Percentiles rank a stretch among this genome's conserved stretches.
Conservation (phyloP, 805 yeast genomes). For the Nakazawaea laoshanensis region DNA sequence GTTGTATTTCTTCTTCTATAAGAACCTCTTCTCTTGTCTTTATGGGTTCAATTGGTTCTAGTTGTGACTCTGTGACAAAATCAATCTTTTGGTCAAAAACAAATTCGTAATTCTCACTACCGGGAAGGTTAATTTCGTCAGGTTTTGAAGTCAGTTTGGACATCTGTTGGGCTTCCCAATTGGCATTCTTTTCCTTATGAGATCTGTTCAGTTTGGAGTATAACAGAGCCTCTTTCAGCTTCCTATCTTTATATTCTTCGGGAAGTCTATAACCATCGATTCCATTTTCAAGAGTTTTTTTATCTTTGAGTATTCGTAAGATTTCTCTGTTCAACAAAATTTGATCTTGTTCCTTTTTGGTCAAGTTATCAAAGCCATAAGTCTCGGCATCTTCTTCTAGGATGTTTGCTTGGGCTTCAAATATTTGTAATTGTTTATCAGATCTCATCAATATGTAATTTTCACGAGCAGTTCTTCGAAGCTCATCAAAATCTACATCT, state of each 20-base stretch:
- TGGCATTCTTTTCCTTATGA: slow-evolving; percentile 12
- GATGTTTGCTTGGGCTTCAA: slow-evolving; percentile 38
- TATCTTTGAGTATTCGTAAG: slow-evolving; percentile 31
- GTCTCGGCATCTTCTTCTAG: slow-evolving; percentile 39
- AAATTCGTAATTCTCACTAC: slow-evolving; percentile 51
- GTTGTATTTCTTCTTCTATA: slow-evolving; percentile 25
- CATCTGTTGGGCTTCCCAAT: slow-evolving; percentile 50
- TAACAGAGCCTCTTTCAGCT: slow-evolving; percentile 44
- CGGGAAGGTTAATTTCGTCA: slow-evolving; percentile 33
- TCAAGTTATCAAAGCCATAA: slow-evolving; percentile 47
- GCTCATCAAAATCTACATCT: slow-evolving; percentile 14
- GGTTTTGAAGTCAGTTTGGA: slow-evolving; percentile 28
- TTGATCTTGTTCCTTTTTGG: slow-evolving; percentile 41
- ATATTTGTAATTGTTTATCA: slow-evolving; percentile 30
- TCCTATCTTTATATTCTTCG: slow-evolving; percentile 47
- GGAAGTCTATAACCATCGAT: slow-evolving; percentile 43
- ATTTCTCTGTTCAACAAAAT: slow-evolving; percentile 42
- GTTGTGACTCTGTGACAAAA: slow-evolving; percentile 33
- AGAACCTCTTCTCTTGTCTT: slow-evolving; percentile 23
- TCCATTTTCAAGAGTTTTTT: slow-evolving; percentile 26
- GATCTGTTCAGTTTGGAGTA: slow-evolving; percentile 21
- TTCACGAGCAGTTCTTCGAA: slow-evolving; percentile 41
- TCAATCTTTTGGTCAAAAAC: slow-evolving; percentile 65
- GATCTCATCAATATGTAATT: slow-evolving; percentile 40
- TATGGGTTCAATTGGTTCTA: slow-evolving; percentile 21